These are phyloP conservation scores for Secale cereale DNA, from an alignment of 176 grass and related monocot genomes.

Conservation along the genomic window DNA sequence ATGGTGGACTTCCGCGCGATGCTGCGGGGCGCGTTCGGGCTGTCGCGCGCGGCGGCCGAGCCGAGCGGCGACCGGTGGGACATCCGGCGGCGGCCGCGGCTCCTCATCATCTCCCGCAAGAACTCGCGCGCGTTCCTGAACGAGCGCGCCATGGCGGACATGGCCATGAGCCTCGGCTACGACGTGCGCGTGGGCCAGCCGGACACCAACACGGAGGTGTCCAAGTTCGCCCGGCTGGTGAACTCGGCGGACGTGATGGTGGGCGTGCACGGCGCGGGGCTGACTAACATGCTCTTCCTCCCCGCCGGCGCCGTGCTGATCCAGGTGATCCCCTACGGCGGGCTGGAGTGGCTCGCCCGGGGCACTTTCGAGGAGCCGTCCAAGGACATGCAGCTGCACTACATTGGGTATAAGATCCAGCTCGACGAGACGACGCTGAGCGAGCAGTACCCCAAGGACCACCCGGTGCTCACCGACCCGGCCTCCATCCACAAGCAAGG, in stretches of 20 bases:
- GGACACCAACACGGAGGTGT: conserved; percentile 57
- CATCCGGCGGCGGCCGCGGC: conserved; percentile 44
- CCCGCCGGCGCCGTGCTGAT: conserved; percentile 73
- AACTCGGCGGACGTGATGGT: conserved; percentile 97
- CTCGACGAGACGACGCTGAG: conserved; percentile 75
- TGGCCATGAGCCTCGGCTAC: conserved; percentile 70
- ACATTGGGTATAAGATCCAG: conserved; percentile 69
- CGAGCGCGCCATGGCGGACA: conserved; percentile 63
- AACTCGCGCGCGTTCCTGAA: conserved; percentile 51
- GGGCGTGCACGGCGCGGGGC: conserved; percentile 83
- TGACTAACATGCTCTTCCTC: conserved; percentile 96
- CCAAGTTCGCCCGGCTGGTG: conserved; percentile 81
- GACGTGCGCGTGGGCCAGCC: conserved; percentile 70
- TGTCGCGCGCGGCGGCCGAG: conserved; percentile 40
- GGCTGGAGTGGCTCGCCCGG: conserved; percentile 74
- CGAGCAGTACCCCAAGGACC: conserved; percentile 62
- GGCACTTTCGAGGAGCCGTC: conserved; percentile 78
- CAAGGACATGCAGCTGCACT: conserved; percentile 65
- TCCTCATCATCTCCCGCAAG: conserved; percentile 54
- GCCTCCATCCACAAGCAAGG: conserved; percentile 54
- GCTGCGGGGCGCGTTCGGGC: conserved; percentile 52
- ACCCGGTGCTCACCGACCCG: conserved; percentile 72
- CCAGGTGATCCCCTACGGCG: conserved; percentile 83
- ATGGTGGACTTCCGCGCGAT: conserved; percentile 63
- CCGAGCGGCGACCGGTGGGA: conserved; percentile 60